These are phyloP conservation scores for Xylaria scruposa DNA, from an alignment of 495 filamentous ascomycete species.

Conservation along the genomic window DNA sequence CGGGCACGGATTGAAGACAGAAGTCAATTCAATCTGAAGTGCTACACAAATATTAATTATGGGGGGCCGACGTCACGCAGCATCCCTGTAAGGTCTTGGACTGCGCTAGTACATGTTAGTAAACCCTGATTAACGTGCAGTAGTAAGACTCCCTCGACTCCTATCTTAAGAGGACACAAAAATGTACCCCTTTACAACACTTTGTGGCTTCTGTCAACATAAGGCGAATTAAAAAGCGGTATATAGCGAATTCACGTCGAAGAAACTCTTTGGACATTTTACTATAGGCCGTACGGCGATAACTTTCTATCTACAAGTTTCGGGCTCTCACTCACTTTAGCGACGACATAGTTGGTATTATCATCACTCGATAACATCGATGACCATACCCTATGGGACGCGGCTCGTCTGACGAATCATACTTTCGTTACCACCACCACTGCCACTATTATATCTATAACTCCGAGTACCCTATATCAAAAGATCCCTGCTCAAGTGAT, in stretches of 20 bases:
- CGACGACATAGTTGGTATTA: not conserved
- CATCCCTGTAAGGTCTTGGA: not conserved
- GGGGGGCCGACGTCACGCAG: conserved; percentile 22
- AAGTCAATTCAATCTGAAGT: not conserved
- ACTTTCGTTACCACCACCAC: no score
- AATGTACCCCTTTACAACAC: not conserved
- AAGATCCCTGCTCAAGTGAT: no score
- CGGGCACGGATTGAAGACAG: not conserved
- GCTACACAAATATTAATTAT: conserved; percentile 15
- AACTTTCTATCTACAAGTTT: not conserved
- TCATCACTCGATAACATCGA: no score
- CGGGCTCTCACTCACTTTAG: not conserved
- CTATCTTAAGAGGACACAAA: no score
- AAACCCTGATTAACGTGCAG: not conserved
- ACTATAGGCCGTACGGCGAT: not conserved
- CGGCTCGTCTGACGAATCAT: no score
- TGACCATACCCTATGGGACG: no score
- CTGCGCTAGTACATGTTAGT: conserved; percentile 1
- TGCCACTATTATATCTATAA: no score
- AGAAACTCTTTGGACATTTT: not conserved
- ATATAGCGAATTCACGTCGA: not conserved
- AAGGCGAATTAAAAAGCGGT: not conserved
- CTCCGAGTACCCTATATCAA: no score
- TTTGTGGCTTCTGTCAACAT: not conserved
- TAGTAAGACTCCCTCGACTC: no score